Conservation (phyloP, 495 filamentous ascomycete species). For the Penicillium tannophilum region DNA sequence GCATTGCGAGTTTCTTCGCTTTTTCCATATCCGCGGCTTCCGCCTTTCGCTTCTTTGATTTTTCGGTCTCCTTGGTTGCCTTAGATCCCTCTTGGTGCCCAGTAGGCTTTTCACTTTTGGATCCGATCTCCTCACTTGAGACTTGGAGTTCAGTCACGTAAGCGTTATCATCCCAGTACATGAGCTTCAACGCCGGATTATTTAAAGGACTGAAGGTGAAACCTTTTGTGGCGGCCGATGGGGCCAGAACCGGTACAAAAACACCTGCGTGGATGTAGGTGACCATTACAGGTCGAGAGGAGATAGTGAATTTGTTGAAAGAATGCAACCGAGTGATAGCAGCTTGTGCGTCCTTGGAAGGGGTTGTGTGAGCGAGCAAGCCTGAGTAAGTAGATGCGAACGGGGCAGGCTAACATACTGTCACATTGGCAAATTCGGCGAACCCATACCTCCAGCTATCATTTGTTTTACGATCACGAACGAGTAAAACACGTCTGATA, state of each 20-base stretch:
- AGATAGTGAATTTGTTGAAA: constrained; percentile 82
- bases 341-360: constrained; percentile 70
- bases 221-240: constrained; percentile 50
- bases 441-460: constrained; percentile 89
- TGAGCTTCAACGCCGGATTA: constrained; percentile 68
- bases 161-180: constrained; percentile 83
- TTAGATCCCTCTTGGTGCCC: constrained; percentile 45
- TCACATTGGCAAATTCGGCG: constrained; percentile 75
- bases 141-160: constrained; percentile 71
- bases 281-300: constrained; percentile 71
- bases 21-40: constrained; percentile 44
- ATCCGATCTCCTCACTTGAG: constrained; percentile 46
- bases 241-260: constrained; percentile 74
- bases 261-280: constrained; percentile 87
- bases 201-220: constrained; percentile 75
- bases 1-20: constrained; percentile 54
- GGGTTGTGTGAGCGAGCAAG: constrained; percentile 11
- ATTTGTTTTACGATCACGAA: constrained; percentile 71
- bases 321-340: constrained; percentile 74
- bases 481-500: constrained; percentile 74
- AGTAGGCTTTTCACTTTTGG: constrained; percentile 34
- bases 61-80: constrained; percentile 54
- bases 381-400: background rate
- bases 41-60: constrained; percentile 73
- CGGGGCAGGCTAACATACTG: constrained; percentile 36